phyloP scores from a whole-genome alignment of 108 stramenopile genomes.

The Nitzschia palea region DNA sequence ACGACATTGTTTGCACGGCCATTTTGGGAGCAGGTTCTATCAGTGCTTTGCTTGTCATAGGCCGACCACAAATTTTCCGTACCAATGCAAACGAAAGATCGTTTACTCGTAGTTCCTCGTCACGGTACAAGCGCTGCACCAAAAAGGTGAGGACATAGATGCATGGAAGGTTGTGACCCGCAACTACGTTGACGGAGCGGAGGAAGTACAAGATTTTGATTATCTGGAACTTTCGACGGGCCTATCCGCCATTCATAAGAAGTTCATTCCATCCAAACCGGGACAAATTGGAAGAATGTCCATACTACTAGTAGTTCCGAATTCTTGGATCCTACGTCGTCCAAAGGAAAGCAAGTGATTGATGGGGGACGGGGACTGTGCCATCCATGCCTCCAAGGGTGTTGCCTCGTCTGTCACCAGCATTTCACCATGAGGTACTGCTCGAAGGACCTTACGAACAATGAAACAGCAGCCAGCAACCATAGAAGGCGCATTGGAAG shows the following conservation, averaged over 20 bases:
- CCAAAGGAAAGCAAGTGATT: constrained; percentile 15
- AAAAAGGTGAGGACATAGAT: background rate
- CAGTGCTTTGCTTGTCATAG: background rate
- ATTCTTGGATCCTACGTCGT: background rate
- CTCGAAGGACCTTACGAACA: too few relatives aligned
- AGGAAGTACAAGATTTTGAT: constrained; percentile 17
- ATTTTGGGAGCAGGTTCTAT: background rate
- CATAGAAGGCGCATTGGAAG: too few relatives aligned
- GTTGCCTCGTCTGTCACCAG: constrained; percentile 25
- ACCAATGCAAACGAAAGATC: constrained; percentile 1
- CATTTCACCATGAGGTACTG: too few relatives aligned
- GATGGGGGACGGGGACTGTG: constrained; percentile 20
- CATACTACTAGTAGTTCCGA: constrained; percentile 5
- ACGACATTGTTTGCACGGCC: constrained; percentile 14
- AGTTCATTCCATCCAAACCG: background rate
- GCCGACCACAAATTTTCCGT: background rate
- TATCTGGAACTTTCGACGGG: constrained; percentile 26
- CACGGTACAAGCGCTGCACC: background rate
- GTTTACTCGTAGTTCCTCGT: constrained; percentile 4
- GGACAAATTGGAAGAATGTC: background rate
- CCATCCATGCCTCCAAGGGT: constrained; percentile 14
- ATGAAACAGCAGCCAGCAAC: too few relatives aligned
- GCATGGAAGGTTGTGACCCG: constrained; percentile 1
- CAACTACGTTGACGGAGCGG: background rate
- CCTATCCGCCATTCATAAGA: constrained; percentile 3